Conservation (phyloP, 345 rosid species). For the Lenwebbia sp. region DNA sequence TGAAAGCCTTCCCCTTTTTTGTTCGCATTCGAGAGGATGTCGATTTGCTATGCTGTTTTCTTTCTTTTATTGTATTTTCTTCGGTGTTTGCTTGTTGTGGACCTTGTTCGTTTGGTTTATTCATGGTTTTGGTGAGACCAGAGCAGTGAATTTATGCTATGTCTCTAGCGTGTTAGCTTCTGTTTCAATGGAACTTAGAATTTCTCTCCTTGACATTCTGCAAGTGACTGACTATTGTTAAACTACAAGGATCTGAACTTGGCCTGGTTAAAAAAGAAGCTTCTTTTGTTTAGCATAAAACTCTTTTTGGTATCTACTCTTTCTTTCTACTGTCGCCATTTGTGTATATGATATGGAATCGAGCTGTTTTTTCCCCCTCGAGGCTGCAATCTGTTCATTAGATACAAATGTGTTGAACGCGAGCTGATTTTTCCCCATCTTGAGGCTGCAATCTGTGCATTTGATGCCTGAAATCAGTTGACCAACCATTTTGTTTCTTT, state of each 20-base stretch:
- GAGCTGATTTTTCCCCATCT: too few relatives aligned
- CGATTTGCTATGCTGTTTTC: background rate
- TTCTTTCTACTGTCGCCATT: too few relatives aligned
- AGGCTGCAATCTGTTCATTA: too few relatives aligned
- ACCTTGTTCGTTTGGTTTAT: background rate
- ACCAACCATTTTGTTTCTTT: too few relatives aligned
- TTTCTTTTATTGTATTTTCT: background rate
- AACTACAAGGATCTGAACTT: background rate
- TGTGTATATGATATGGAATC: too few relatives aligned
- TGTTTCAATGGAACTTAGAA: background rate
- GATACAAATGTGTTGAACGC: too few relatives aligned
- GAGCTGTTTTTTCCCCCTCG: too few relatives aligned
- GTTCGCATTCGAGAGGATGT: background rate
- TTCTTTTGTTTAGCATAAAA: background rate
- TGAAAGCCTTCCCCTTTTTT: too few relatives aligned
- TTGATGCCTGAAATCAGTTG: too few relatives aligned
- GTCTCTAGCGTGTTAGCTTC: background rate
- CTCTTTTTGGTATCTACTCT: too few relatives aligned
- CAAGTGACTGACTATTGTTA: background rate
- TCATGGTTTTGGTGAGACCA: background rate
- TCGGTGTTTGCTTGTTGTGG: background rate
- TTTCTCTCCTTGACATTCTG: background rate
- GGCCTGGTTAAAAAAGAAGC: background rate
- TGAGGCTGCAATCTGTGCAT: too few relatives aligned
- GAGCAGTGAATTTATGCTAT: background rate